phyloP scores from a whole-genome alignment of 208 protist genomes.

The Leishmania arabica region DNA sequence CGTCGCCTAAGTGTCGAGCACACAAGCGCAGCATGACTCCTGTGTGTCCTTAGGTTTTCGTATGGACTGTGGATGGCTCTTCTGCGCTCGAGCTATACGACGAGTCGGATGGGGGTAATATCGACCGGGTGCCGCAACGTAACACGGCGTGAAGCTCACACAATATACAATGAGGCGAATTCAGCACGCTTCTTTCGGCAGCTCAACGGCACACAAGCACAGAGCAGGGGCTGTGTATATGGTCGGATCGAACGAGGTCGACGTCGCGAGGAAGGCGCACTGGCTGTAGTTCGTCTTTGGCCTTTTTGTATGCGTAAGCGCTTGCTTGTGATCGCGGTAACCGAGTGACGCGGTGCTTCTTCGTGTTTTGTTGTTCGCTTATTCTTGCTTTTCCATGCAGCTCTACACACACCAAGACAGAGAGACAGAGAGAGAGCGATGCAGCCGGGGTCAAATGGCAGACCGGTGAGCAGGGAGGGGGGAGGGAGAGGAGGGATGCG shows the following conservation, averaged over 20 bases:
- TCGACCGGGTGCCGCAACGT: neutral
- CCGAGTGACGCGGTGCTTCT: neutral
- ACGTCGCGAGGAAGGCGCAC: neutral
- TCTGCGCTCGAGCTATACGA: neutral
- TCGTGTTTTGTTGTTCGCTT: neutral
- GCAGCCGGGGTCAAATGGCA: neutral
- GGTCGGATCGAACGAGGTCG: neutral
- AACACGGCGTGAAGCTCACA: neutral
- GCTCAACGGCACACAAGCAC: neutral
- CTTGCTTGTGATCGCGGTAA: neutral
- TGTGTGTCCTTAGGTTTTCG: slow-evolving; percentile 1
- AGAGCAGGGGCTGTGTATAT: no score
- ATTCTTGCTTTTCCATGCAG: neutral
- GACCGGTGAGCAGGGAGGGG: neutral
- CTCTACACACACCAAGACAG: neutral
- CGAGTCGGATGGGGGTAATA: neutral
- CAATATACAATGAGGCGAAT: neutral
- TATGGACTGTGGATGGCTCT: neutral
- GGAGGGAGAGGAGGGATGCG: neutral
- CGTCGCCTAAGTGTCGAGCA: slow-evolving; percentile 7
- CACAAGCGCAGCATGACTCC: slow-evolving; percentile 47
- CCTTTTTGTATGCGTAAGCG: neutral
- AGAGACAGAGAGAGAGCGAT: neutral
- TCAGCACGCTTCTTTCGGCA: neutral
- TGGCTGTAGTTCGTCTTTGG: no score